Conservation (phyloP, 2,329 filamentous ascomycete genomes). For the Colletotrichum sp. region DNA sequence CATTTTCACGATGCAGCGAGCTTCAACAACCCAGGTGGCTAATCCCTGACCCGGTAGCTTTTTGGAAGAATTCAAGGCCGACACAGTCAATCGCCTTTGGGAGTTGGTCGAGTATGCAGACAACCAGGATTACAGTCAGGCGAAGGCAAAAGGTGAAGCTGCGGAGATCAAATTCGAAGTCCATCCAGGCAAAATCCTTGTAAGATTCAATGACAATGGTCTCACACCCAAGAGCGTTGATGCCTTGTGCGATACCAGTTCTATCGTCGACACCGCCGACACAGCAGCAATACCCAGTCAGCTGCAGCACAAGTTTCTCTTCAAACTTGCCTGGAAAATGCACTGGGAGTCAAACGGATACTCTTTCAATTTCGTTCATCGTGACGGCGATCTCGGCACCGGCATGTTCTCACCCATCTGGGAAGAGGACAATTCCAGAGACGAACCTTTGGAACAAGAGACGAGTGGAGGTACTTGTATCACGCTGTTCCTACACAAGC, state of each 20-base stretch:
- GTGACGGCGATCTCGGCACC: slow-evolving; percentile 45
- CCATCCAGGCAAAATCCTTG: slow-evolving; percentile 38
- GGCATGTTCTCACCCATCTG: slow-evolving; percentile 56
- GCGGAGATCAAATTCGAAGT: slow-evolving; percentile 37
- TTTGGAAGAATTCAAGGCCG: neutral
- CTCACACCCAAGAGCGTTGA: slow-evolving; percentile 45
- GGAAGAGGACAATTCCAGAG: slow-evolving; percentile 36
- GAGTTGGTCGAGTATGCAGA: slow-evolving; percentile 60
- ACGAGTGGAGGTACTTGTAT: slow-evolving; percentile 28
- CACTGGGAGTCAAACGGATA: slow-evolving; percentile 47
- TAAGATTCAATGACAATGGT: slow-evolving; percentile 58
- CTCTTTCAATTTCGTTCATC: slow-evolving; percentile 48
- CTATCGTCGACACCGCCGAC: neutral
- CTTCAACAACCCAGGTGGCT: neutral
- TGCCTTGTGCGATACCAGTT: slow-evolving; percentile 46
- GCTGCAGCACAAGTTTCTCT: slow-evolving; percentile 59
- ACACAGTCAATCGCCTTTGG: slow-evolving; percentile 51
- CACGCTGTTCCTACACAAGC: slow-evolving; percentile 39
- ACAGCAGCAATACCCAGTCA: slow-evolving; percentile 30
- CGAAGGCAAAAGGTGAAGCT: slow-evolving; percentile 11
- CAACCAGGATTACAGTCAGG: slow-evolving; percentile 47
- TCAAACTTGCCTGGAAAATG: slow-evolving; percentile 49
- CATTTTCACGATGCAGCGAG: neutral
- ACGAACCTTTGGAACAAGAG: neutral
- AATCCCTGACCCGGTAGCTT: neutral